A percentile compares a stretch with the other conserved stretches of the same genome.
These are phyloP conservation scores for Debaryomyces coudertii DNA, from an alignment of 1,139 yeast species.

Conservation along the genomic window DNA sequence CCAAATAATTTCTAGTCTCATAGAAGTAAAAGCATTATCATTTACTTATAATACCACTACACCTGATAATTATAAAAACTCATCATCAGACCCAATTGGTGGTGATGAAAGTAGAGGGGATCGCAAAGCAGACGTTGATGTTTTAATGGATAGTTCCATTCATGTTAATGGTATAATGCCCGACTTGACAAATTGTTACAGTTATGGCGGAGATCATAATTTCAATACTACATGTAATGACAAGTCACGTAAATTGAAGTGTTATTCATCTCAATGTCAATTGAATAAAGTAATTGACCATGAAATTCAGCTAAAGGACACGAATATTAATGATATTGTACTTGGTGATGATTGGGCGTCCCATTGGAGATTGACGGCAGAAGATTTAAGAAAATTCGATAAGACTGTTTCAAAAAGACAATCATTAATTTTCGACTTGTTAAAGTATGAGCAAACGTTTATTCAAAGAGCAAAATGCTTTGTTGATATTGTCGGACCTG, in stretches of 20 bases:
- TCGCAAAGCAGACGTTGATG: conserved; percentile 23
- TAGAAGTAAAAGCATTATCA: conserved; percentile 47
- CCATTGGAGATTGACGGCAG: conserved; percentile 69
- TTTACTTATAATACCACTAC: neutral
- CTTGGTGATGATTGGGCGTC: conserved; percentile 70
- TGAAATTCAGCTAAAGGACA: conserved; percentile 35
- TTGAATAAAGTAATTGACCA: conserved; percentile 42
- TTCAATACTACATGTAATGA: conserved; percentile 14
- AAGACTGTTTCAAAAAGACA: conserved; percentile 65
- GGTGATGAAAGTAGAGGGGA: neutral
- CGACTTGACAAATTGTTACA: conserved; percentile 42
- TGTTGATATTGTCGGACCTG: conserved; percentile 52
- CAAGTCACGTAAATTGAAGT: conserved; percentile 24
- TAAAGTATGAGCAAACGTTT: conserved; percentile 75
- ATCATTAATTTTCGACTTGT: conserved; percentile 75
- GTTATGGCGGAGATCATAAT: conserved; percentile 32
- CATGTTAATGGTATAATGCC: conserved; percentile 41
- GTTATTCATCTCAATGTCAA: conserved; percentile 44
- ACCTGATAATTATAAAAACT: neutral
- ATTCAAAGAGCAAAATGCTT: conserved; percentile 70
- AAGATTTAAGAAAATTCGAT: conserved; percentile 57
- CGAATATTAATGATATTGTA: conserved; percentile 40
- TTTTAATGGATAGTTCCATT: conserved; percentile 26
- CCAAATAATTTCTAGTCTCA: conserved; percentile 52
- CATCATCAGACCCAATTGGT: neutral